Conservation (phyloP, 1,139 yeast species). For the Williopsis jadinii region DNA sequence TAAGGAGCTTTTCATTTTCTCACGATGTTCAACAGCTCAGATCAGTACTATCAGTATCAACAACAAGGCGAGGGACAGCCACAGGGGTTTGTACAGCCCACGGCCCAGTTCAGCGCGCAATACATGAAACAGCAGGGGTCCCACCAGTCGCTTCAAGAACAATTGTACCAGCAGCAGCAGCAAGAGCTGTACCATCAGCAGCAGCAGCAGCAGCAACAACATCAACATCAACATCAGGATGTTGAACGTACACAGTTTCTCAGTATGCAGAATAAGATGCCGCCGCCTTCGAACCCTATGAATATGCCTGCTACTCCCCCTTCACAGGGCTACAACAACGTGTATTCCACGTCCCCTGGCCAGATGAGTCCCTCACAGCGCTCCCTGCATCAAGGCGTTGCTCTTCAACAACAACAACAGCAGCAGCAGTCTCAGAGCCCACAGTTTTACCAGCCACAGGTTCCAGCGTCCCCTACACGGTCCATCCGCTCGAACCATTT, state of each 20-base stretch:
- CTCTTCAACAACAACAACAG: slow-evolving; percentile 2
- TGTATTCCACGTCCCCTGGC: slow-evolving; percentile 19
- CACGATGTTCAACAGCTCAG: slow-evolving; percentile 15
- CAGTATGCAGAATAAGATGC: slow-evolving; percentile 22
- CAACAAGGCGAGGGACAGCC: slow-evolving; percentile 15
- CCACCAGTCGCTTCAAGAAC: slow-evolving; percentile 31
- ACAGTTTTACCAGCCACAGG: slow-evolving; percentile 21
- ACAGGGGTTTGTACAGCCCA: slow-evolving; percentile 19
- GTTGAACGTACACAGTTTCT: slow-evolving; percentile 18
- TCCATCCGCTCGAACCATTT: slow-evolving; percentile 18
- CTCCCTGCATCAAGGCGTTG: background rate
- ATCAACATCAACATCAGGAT: slow-evolving; percentile 18
- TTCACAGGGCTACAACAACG: slow-evolving; percentile 9
- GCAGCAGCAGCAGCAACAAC: slow-evolving; percentile 17
- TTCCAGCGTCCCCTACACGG: slow-evolving; percentile 22
- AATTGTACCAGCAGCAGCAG: slow-evolving; percentile 19
- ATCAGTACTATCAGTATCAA: slow-evolving; percentile 22
- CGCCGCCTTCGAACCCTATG: slow-evolving; percentile 21
- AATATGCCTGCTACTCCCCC: slow-evolving; percentile 19
- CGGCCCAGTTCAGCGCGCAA: slow-evolving; percentile 27
- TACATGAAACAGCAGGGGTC: slow-evolving; percentile 32
- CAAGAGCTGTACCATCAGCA: slow-evolving; percentile 19
- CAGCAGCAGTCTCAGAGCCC: slow-evolving; percentile 14
- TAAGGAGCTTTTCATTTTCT: too few species aligned
- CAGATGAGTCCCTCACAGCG: slow-evolving; percentile 11